Evolutionary conservation across 345 rosid genomes (phyloP), one percentile per base, ranked within the genome.

Genomic region (Euphorbia tirucalli): DNA sequence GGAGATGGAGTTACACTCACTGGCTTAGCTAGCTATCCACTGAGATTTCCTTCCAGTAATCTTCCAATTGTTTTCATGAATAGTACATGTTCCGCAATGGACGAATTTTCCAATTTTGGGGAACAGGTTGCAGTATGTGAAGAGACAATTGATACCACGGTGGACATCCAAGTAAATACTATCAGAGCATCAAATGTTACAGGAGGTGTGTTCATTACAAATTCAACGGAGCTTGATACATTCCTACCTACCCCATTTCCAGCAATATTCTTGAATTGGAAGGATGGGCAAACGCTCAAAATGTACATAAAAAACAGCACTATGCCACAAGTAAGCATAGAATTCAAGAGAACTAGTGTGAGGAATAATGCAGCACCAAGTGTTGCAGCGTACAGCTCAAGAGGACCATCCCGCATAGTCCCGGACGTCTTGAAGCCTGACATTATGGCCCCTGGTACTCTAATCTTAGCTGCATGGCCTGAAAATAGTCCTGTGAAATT

Each of bases 401-500:
- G 85, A 69, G 93, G 93, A 4, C 93, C 93, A 11, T 86, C 86
- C 13, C 64, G 21, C 7, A 80, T 85, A 66, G 78, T 80, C 62
- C 86, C 83, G 2, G 18, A 41, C 31, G 80, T 86, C 24, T 60
- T 88, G 57, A 88, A 88, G 63, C 93, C 90, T 0, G 88, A 83
- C 41, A 65, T 86, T 27, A 73, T 82, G 82, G 86, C 87, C 41
- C 90, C 90, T 0, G 93, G 90, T 1, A 16, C 64, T 3, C 59
- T 61, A 2, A 60, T 88, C 68, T 65, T 86, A 30, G 90, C 93
- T 1, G 73, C 87, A 4, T 88, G 90, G 90, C 84, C 89, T 43
- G 32, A 41, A 10, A 85, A 79, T 28, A 8, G 5, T 1, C 48
- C 28, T 5, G 83, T 70, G 19, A 54, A 3, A 48, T 18, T 0